Base-by-base conservation (phyloP, 176 grass and related monocot genomes). In the Carex cristatella region DNA sequence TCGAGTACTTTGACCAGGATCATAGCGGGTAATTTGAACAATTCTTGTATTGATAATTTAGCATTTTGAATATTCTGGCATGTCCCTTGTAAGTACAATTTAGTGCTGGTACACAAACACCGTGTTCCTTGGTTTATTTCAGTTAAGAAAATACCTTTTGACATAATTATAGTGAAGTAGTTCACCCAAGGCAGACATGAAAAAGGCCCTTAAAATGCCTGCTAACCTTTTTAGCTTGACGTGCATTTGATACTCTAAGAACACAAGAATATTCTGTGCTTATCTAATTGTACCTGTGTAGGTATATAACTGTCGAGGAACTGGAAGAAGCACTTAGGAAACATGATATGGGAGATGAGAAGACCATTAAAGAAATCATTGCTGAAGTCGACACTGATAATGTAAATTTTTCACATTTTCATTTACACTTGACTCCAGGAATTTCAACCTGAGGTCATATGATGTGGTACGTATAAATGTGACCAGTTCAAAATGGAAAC, bases 331-430 rank as follows among this genome's bases (percentile, higher is more conserved):
- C 96, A 88, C 86, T 99, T 59, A 89, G 85, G 78, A 99, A 99
- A 76, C 94, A 99, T 89, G 94, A 95, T 14, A 99, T 95, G 96
- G 96, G 93, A 14, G 93, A 99, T 87, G 96, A 94, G 65, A 88
- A 95, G 91, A 95, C 96, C 80, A 95, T 95, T 76, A 99, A 99
- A 90, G 96, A 99, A 49, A 99, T 99, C 72, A 99, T 99, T 60
- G 86, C 90, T 60, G 96, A 99, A 99, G 96, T 99, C 53, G 96
- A 99, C 83, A 77, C 87, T 42, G 96, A 99, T 75, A 70, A 95
- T 90, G 96, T 95, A 86, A 84, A 86, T 62, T 27, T 61, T 38
- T 27, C 49, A 79, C 8, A 18, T 65, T 12, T 68, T 38, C 32
- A 86, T 82, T 76, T 48, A 46, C 7, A 48, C 18, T 23, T n/a